Evolutionary conservation across 306 rosid species (phyloP).

Genomic region (Benincasa hispida): DNA sequence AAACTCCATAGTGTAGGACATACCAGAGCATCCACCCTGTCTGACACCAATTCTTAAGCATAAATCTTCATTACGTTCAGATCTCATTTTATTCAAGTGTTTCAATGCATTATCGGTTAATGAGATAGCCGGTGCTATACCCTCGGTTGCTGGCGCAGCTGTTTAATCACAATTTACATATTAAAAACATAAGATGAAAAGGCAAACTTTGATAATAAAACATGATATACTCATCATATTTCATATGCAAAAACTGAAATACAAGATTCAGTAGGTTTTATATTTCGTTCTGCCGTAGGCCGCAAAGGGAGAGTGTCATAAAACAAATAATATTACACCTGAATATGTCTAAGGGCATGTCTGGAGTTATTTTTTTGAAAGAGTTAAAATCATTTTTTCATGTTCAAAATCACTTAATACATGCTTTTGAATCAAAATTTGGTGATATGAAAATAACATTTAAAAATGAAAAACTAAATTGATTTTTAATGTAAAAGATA

Average conservation of each 20-base stretch:
- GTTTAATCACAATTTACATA: conserved; percentile 1
- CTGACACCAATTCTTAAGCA: conserved; percentile 92
- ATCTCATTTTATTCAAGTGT: conserved; percentile 86
- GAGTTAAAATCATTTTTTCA: background rate
- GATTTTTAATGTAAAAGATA: no score
- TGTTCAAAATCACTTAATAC: background rate
- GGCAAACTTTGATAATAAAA: background rate
- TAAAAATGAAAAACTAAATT: no score
- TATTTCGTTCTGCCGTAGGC: background rate
- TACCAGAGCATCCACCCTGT: conserved; percentile 99
- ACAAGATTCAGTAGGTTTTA: background rate
- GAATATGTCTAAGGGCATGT: background rate
- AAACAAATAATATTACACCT: background rate
- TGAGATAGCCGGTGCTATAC: conserved; percentile 30
- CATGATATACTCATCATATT: background rate
- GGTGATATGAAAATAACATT: background rate
- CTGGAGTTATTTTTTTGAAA: background rate
- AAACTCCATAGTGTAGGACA: conserved; percentile 92
- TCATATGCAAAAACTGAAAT: background rate
- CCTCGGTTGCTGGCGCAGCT: conserved; percentile 37
- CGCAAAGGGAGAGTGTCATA: background rate
- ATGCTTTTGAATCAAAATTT: background rate
- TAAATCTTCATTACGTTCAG: conserved; percentile 55
- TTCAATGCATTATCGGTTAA: conserved; percentile 67
- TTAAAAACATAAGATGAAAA: background rate